A percentile compares a stretch with the other conserved stretches of the same genome.
phyloP scores from a whole-genome alignment of 1,139 yeast species.

The Meyerozyma carpophila region DNA sequence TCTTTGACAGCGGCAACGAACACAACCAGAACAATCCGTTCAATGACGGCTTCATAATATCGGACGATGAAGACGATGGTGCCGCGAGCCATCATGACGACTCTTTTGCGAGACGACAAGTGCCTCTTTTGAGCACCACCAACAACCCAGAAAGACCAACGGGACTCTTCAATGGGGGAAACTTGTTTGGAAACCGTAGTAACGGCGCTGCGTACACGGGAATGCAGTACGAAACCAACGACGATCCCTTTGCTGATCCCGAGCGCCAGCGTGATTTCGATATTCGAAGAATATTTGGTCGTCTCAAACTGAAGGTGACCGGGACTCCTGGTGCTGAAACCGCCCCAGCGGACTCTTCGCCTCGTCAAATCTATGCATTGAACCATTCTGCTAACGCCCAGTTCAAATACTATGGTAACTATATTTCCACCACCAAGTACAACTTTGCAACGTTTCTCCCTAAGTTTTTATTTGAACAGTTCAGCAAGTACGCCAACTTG shows the following conservation, averaged over 20 bases:
- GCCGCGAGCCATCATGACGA: slow-evolving; percentile 5
- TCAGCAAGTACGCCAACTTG: slow-evolving; percentile 92
- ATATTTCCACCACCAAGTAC: slow-evolving; percentile 95
- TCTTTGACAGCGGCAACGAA: slow-evolving; percentile 3
- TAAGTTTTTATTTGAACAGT: slow-evolving; percentile 91
- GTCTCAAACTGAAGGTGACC: slow-evolving; percentile 33
- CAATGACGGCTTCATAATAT: slow-evolving; percentile 29
- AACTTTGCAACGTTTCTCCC: slow-evolving; percentile 91
- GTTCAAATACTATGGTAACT: slow-evolving; percentile 69
- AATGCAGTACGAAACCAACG: slow-evolving; percentile 13
- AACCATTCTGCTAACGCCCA: slow-evolving; percentile 50
- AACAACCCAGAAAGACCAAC: slow-evolving; percentile 6
- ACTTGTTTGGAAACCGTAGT: slow-evolving; percentile 4
- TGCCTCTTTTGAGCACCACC: slow-evolving; percentile 8
- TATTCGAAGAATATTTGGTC: slow-evolving; percentile 49
- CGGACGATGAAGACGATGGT: slow-evolving; percentile 28
- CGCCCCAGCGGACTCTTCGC: slow-evolving; percentile 22
- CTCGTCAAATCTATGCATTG: slow-evolving; percentile 69
- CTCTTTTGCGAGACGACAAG: slow-evolving; percentile 5
- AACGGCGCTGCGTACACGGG: slow-evolving; percentile 15
- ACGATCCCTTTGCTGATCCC: slow-evolving; percentile 9
- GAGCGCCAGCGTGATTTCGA: slow-evolving; percentile 42
- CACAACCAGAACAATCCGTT: slow-evolving; percentile 25
- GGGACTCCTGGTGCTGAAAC: slow-evolving; percentile 7
- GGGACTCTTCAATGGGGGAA: slow-evolving; percentile 6